These are phyloP conservation scores for Protomyces arabidopsidicola DNA, from an alignment of 1,139 yeast genomes.

Conservation along the genomic window DNA sequence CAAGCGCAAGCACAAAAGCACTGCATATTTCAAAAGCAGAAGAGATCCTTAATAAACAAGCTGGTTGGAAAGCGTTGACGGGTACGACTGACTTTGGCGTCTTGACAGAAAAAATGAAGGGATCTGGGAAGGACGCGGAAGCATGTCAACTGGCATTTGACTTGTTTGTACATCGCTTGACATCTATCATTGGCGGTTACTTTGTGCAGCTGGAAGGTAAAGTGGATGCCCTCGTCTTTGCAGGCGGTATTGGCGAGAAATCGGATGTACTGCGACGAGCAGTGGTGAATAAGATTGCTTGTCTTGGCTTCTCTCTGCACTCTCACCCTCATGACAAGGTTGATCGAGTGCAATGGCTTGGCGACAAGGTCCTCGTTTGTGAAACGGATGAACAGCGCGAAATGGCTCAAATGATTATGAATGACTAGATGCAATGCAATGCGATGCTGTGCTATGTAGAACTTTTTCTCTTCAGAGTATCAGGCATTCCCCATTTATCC, in stretches of 20 bases:
- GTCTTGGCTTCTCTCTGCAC: conserved; percentile 14
- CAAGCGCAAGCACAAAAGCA: conserved; percentile 30
- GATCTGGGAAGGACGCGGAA: conserved; percentile 30
- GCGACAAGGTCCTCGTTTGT: conserved; percentile 30
- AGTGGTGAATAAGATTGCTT: conserved; percentile 1
- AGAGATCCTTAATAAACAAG: conserved; percentile 31
- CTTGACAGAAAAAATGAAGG: conserved; percentile 29
- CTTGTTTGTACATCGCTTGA: conserved; percentile 32
- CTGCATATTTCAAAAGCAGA: conserved; percentile 33
- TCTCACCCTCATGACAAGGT: conserved; percentile 21
- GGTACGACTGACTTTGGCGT: conserved; percentile 34
- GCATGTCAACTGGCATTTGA: conserved; percentile 32
- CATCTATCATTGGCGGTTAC: conserved; percentile 31
- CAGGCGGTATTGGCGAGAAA: conserved; percentile 35
- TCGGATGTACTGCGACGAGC: conserved; percentile 29
- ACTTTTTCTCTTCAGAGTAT: not conserved
- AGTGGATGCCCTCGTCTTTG: conserved; percentile 33
- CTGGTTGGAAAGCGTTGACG: conserved; percentile 33
- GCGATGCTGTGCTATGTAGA: no score
- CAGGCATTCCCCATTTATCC: not conserved
- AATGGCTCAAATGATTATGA: conserved; percentile 28
- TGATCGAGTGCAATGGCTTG: conserved; percentile 28
- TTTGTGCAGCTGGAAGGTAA: conserved; percentile 32
- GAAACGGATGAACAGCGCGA: conserved; percentile 33
- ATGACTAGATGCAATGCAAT: not conserved